Conservation (phyloP, 352 stramenopile species). For the Thraustotheca clavata region DNA sequence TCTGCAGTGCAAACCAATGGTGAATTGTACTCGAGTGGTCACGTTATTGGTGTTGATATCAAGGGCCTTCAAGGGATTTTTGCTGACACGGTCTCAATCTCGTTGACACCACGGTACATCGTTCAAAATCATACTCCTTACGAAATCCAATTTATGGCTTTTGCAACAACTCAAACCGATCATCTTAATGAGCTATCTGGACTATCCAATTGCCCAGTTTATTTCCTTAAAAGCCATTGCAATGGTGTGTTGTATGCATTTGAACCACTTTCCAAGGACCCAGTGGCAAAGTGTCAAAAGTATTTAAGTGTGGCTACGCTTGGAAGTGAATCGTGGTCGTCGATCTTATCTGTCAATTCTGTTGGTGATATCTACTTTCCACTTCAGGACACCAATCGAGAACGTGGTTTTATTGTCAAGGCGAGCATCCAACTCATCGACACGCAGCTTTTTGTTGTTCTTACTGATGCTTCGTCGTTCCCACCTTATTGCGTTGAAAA, state of each 20-base stretch:
- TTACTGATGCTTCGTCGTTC: conserved; percentile 69
- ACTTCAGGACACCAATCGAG: conserved; percentile 59
- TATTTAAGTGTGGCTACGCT: conserved; percentile 78
- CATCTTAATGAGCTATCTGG: conserved; percentile 41
- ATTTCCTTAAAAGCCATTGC: conserved; percentile 46
- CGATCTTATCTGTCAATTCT: conserved; percentile 65
- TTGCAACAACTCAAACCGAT: conserved; percentile 51
- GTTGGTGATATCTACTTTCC: conserved; percentile 74
- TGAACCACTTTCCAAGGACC: conserved; percentile 64
- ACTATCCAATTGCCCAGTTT: conserved; percentile 3
- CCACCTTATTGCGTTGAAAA: conserved; percentile 84
- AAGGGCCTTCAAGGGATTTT: conserved; percentile 76
- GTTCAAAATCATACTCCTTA: conserved; percentile 77
- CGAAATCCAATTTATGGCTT: conserved; percentile 67
- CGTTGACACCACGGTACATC: conserved; percentile 70
- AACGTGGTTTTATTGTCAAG: conserved; percentile 73
- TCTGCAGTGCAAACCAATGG: conserved; percentile 80
- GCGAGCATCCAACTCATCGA: conserved; percentile 82
- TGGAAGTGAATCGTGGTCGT: conserved; percentile 60
- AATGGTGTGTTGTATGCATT: conserved; percentile 73
- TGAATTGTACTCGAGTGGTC: conserved; percentile 59
- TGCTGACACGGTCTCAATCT: conserved; percentile 62
- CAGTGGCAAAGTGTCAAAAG: conserved; percentile 46
- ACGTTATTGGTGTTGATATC: conserved; percentile 73
- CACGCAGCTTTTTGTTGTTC: conserved; percentile 82